Evolutionary conservation across 257 asterid species (phyloP), one percentile per base, ranked within the genome.

Genomic region (Cruciata laevipes): DNA sequence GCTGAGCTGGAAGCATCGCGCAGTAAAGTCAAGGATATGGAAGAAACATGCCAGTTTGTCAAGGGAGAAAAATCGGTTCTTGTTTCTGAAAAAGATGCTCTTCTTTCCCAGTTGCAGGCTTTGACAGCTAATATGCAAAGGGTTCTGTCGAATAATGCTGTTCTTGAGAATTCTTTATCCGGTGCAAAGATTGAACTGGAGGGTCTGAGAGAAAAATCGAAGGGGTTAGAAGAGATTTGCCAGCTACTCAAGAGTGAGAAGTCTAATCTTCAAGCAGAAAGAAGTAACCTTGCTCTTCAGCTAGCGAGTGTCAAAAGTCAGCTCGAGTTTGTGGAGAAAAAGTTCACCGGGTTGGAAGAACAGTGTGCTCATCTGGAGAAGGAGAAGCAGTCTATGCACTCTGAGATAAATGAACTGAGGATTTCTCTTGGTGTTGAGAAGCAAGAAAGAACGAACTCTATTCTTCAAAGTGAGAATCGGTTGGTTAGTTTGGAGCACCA

Each of bases 191-290:
- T 83, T 42, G 99, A 94, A 75, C 93, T 94, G 21, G 91, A 88
- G 81, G 96, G 95, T 64, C 72, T 94, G 88, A 87, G 92, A 79
- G 96, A 90, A 78, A 90, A 86, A 71, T 90, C 99, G 10, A 88
- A 83, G 79, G 96, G 95, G 58, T 76, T 94, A 42, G 91, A 84
- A 77, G 95, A 82, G 67, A 85, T 94, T 56, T 87, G 99, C 27
- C 83, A 73, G 66, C 67, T 94, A 79, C 95, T 94, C 23, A 88
- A 83, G 85, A 83, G 81, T 35, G 96, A 88, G 80, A 83, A 84
- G 68, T 83, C 85, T 30, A 68, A 76, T 79, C 86, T 94, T 76
- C 71, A 81, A 63, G 76, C 76, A 25, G 97, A 94, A 79, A 85
- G 92, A 74, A 84, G 80, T 21, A 57, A 30, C 51, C 82, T 85